These are phyloP conservation scores for Pharnaceum exiguum DNA, from an alignment of 148 eudicot genomes.

Conservation along the genomic window DNA sequence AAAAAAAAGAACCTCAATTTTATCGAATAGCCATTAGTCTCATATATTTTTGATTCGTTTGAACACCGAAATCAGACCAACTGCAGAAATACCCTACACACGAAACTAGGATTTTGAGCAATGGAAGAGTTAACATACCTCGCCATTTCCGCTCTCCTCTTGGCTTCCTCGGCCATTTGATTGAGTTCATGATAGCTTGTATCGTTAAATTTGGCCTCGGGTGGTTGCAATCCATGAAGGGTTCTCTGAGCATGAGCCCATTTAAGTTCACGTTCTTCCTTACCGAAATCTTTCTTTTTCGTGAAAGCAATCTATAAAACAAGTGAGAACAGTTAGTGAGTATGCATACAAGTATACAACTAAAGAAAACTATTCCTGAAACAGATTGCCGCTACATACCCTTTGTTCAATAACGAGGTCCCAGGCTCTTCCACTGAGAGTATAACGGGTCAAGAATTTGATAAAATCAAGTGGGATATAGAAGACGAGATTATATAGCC, in stretches of 20 bases:
- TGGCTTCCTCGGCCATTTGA: slow-evolving; percentile 95
- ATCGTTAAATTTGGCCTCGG: slow-evolving; percentile 61
- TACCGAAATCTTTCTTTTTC: slow-evolving; percentile 90
- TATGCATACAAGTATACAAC: neutral
- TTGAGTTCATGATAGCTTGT: slow-evolving; percentile 65
- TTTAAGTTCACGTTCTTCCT: slow-evolving; percentile 82
- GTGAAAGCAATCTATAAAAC: slow-evolving; percentile 76
- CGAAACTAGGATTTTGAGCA: neutral
- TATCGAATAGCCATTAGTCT: too few species aligned
- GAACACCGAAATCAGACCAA: too few species aligned
- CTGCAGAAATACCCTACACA: too few species aligned
- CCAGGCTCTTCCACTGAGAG: slow-evolving; percentile 94
- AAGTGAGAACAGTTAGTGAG: slow-evolving; percentile 1
- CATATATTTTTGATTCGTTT: too few species aligned
- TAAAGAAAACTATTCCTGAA: neutral
- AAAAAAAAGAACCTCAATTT: too few species aligned
- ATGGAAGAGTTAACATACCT: slow-evolving; percentile 33
- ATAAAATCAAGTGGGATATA: slow-evolving; percentile 89
- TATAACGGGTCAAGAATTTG: slow-evolving; percentile 80
- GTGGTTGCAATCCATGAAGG: slow-evolving; percentile 81
- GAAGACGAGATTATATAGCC: slow-evolving; percentile 75
- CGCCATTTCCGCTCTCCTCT: slow-evolving; percentile 89
- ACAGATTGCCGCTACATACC: slow-evolving; percentile 36
- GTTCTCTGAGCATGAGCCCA: slow-evolving; percentile 98
- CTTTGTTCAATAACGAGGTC: slow-evolving; percentile 93